Percentiles rank a stretch among this genome's conserved stretches.
These are phyloP conservation scores for Debaryomycetaceae sp. DNA, from an alignment of 1,139 yeast genomes.

Conservation along the genomic window DNA sequence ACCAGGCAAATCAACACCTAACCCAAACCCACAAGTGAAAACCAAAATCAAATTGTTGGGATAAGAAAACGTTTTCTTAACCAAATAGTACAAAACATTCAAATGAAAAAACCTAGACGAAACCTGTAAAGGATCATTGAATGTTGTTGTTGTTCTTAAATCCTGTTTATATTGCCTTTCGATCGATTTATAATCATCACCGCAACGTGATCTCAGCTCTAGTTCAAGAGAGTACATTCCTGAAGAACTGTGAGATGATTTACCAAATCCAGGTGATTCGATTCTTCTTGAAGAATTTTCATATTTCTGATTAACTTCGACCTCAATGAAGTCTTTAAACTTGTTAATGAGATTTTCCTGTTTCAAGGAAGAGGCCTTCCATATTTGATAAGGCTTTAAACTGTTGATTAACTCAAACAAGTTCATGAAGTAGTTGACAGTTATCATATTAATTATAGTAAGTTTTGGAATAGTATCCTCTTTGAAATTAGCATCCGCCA, in stretches of 20 bases:
- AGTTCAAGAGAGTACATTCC: neutral
- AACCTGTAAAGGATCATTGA: slow-evolving; percentile 34
- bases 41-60: slow-evolving; percentile 19
- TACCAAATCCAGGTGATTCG: too few relatives aligned
- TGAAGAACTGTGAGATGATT: slow-evolving; percentile 1
- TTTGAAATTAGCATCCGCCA: slow-evolving; percentile 9
- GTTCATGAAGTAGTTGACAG: slow-evolving; percentile 39
- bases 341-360: slow-evolving; percentile 22
- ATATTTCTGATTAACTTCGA: slow-evolving; percentile 14
- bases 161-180: slow-evolving; percentile 34
- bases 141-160: slow-evolving; percentile 21
- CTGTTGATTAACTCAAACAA: slow-evolving; percentile 35
- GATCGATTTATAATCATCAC: slow-evolving; percentile 26
- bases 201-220: neutral
- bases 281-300: slow-evolving; percentile 2
- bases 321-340: slow-evolving; percentile 25
- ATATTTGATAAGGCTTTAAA: slow-evolving; percentile 36
- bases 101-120: slow-evolving; percentile 22
- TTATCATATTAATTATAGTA: slow-evolving; percentile 39
- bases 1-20: slow-evolving; percentile 33
- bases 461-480: slow-evolving; percentile 21
- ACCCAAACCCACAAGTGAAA: slow-evolving; percentile 33
- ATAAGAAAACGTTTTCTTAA: slow-evolving; percentile 12
- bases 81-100: slow-evolving; percentile 14
- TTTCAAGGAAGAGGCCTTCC: slow-evolving; percentile 38